Evolutionary conservation across 148 eudicot species (phyloP).

Genomic region (Chenopodium album): DNA sequence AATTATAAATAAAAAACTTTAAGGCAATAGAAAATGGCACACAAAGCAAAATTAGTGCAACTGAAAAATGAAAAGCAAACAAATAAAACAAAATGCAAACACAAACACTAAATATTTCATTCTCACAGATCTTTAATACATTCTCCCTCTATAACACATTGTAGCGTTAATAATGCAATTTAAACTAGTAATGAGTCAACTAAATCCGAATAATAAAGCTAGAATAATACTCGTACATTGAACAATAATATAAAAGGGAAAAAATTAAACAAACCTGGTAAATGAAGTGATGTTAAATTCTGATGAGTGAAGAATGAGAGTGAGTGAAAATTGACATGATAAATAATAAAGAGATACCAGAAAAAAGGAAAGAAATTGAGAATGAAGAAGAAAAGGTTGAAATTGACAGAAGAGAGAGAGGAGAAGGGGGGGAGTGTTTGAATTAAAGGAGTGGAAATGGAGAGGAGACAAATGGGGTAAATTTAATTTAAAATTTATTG

Average conservation of each 20-base stretch:
- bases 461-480: too few relatives aligned
- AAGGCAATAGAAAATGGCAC: too few relatives aligned
- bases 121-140: neutral
- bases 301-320: too few relatives aligned
- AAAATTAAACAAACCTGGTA: conserved; percentile 16
- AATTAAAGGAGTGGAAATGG: too few relatives aligned
- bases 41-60: neutral
- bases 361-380: too few relatives aligned
- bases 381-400: too few relatives aligned
- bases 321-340: too few relatives aligned
- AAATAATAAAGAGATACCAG: too few relatives aligned
- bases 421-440: too few relatives aligned
- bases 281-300: neutral
- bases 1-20: too few relatives aligned
- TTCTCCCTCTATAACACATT: neutral
- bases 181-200: neutral
- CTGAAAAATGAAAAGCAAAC: neutral
- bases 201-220: neutral
- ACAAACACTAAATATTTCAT: neutral
- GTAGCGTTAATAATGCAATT: neutral
- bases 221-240: neutral
- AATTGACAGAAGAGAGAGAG: too few relatives aligned
- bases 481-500: too few relatives aligned
- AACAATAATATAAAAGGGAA: neutral
- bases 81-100: neutral